phyloP scores from a whole-genome alignment of 805 yeast genomes.

The Candida argentea region DNA sequence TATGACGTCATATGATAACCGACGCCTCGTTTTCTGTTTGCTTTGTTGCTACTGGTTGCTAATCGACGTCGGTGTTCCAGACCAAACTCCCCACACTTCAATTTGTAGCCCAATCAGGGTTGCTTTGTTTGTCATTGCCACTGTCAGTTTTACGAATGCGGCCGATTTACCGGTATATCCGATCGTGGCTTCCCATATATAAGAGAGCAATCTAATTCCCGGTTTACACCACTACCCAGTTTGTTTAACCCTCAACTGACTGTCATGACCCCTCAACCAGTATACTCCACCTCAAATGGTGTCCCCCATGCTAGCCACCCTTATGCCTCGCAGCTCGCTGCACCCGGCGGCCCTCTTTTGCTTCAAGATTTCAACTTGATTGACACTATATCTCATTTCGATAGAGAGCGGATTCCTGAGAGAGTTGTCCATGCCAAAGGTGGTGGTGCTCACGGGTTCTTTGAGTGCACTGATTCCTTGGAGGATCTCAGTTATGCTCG shows the following conservation, averaged over 20 bases:
- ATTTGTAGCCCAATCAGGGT: no score
- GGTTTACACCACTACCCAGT: neutral
- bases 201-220: no score
- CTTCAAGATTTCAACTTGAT: slow-evolving; percentile 75
- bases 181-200: no score
- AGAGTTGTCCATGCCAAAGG: slow-evolving; percentile 93
- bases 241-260: no score
- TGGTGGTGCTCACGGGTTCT: slow-evolving; percentile 81
- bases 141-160: no score
- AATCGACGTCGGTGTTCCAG: no score
- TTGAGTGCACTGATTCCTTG: slow-evolving; percentile 63
- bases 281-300: slow-evolving; percentile 44
- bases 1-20: no score
- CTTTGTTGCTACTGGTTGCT: no score
- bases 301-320: slow-evolving; percentile 45
- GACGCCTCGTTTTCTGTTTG: no score
- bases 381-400: slow-evolving; percentile 79
- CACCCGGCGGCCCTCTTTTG: slow-evolving; percentile 68
- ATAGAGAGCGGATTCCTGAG: slow-evolving; percentile 85
- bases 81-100: no score
- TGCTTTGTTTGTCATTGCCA: no score
- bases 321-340: slow-evolving; percentile 66
- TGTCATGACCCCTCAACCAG: slow-evolving; percentile 14
- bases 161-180: no score
- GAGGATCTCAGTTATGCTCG: slow-evolving; percentile 65